Evolutionary conservation across 345 rosid species (phyloP), one percentile per base, ranked within the genome.

Genomic region (Syzygium oleosum): DNA sequence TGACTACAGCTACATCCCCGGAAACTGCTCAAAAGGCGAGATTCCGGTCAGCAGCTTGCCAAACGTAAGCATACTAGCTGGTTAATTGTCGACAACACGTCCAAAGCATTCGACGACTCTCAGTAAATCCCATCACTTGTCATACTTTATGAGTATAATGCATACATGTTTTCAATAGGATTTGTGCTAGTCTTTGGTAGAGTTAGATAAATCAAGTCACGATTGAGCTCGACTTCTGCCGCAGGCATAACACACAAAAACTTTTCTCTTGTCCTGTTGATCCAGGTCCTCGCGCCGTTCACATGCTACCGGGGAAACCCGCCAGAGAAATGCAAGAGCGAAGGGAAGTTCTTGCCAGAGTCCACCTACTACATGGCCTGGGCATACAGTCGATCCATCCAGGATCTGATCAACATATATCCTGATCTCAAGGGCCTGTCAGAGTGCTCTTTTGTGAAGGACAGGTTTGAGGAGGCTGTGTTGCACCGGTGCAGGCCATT

Each of bases 391-490:
- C 84, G 85, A 21, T 91, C 98, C 6, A 89, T 93, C 14, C 92
- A 93, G 86, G 89, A 88, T 11, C 90, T 94, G 93, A 78, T 95
- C 1, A 85, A 91, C 49, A 89, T 93, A 12, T 94, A 88, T 61
- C 96, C 96, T 7, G 94, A 94, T 84, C 85, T 95, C 77, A 91
- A 90, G 86, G 88, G 88, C 91, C 87, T 95, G 87, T 88, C 94
- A 16, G 88, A 90, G 52, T 94, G 98, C 86, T 91, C 84, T 38
- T 87, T 86, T 54, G 89, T 94, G 85, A 94, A 94, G 89, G 87
- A 51, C 83, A 87, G 93, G 84, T 86, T 94, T 34, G 87, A 94
- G 4, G 92, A 89, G 51, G 84, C 93, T 19, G 88, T 89, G 63
- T 51, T 84, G 68, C 91, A 90, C 58, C 94, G 94, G 16, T 95